phyloP scores from a whole-genome alignment of 1,284 basidiomycete genomes.

The Ustilago tritici region DNA sequence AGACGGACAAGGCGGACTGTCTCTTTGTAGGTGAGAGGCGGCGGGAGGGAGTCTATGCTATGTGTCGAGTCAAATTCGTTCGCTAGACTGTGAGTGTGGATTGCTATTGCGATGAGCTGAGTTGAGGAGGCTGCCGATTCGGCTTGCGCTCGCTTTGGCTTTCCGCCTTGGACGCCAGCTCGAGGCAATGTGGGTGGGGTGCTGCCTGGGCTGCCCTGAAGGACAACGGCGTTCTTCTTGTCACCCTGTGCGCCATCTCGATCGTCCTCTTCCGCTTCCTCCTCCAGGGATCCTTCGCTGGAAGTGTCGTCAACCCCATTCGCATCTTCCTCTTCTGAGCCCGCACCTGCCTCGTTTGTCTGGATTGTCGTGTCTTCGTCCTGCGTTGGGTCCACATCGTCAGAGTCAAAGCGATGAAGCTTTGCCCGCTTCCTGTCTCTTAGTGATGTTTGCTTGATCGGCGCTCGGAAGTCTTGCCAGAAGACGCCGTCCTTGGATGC shows the following conservation, averaged over 20 bases:
- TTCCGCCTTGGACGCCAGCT: not conserved
- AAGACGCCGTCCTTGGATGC: conserved; percentile 20
- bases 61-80: not conserved
- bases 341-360: not conserved
- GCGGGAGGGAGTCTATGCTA: not conserved
- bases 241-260: not conserved
- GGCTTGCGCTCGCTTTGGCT: not conserved
- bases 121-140: conserved; percentile 9
- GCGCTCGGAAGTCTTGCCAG: conserved; percentile 30
- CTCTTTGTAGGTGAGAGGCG: conserved; percentile 42
- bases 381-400: not conserved
- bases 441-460: not conserved
- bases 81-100: conserved; percentile 15
- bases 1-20: conserved; percentile 41
- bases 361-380: conserved; percentile 3
- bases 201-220: not conserved
- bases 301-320: conserved; percentile 7
- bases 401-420: conserved; percentile 29
- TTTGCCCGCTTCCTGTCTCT: conserved; percentile 13
- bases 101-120: conserved; percentile 16
- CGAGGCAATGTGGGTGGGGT: not conserved
- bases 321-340: conserved; percentile 22
- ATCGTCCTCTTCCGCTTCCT: not conserved
- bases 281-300: conserved; percentile 20
- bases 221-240: not conserved